These are phyloP conservation scores for Penicillium sp. DNA, from an alignment of 2,329 filamentous ascomycete genomes.

Conservation along the genomic window DNA sequence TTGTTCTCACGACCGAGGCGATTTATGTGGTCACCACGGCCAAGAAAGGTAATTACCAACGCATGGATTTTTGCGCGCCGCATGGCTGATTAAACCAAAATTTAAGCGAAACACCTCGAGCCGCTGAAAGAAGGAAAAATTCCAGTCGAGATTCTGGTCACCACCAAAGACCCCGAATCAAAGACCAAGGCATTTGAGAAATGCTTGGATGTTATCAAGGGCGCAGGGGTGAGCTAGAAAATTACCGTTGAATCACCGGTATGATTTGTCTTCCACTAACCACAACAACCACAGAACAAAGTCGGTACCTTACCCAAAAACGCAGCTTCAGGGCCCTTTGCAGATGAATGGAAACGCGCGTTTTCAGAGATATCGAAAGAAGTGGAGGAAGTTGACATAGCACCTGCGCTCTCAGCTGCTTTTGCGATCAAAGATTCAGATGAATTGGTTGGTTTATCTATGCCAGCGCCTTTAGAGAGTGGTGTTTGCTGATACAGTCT, in stretches of 20 bases:
- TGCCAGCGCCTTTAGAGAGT: background rate
- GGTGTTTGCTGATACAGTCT: constrained; percentile 8
- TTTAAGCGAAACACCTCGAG: constrained; percentile 83
- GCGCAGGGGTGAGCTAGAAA: constrained; percentile 67
- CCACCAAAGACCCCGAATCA: constrained; percentile 85
- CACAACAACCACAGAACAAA: constrained; percentile 63
- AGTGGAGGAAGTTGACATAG: constrained; percentile 82
- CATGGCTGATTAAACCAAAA: constrained; percentile 7
- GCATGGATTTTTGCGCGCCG: background rate
- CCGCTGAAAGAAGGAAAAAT: constrained; percentile 88
- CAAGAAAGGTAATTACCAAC: constrained; percentile 75
- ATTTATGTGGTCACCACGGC: constrained; percentile 92
- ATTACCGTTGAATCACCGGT: background rate
- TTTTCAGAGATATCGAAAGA: constrained; percentile 78
- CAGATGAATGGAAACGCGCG: constrained; percentile 91
- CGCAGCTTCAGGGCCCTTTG: constrained; percentile 78
- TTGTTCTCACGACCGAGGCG: constrained; percentile 84
- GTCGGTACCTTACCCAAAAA: constrained; percentile 85
- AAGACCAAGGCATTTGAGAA: constrained; percentile 88
- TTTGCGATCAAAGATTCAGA: constrained; percentile 93
- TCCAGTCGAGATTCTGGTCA: constrained; percentile 84
- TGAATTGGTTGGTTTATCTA: constrained; percentile 62
- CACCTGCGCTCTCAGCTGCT: constrained; percentile 75
- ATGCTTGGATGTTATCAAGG: constrained; percentile 82
- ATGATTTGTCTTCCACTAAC: background rate